phyloP scores from a whole-genome alignment of 192 early-diverging fungal genomes.

The Chytriomyces hyalinus region DNA sequence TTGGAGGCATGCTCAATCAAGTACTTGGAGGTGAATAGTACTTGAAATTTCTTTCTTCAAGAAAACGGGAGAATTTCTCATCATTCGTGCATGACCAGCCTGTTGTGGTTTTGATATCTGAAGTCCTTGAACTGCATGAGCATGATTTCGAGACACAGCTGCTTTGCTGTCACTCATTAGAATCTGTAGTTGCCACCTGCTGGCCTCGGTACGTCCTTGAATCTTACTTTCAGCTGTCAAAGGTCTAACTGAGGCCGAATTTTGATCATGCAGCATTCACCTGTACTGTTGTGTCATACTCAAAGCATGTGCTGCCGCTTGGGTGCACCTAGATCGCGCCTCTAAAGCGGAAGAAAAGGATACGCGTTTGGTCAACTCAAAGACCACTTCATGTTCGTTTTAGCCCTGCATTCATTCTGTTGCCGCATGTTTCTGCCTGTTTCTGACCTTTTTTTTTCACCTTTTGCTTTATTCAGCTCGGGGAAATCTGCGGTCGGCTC shows the following conservation, averaged over 20 bases:
- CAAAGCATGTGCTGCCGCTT: constrained; percentile 28
- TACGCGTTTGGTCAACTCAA: not conserved
- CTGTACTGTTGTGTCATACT: constrained; percentile 37
- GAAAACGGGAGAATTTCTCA: not conserved
- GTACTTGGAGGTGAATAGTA: constrained; percentile 23
- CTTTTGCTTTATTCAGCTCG: too few relatives aligned
- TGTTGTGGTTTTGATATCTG: constrained; percentile 27
- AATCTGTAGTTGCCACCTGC: constrained; percentile 21
- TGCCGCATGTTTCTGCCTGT: not conserved
- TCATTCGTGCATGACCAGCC: constrained; percentile 8
- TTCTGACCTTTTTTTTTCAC: too few relatives aligned
- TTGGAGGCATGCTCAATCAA: constrained; percentile 22
- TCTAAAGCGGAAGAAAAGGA: constrained; percentile 12
- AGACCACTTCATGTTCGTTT: not conserved
- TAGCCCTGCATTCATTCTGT: not conserved
- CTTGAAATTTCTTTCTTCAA: constrained; percentile 4
- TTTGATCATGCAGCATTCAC: not conserved
- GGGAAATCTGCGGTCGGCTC: too few relatives aligned
- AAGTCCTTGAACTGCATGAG: constrained; percentile 40
- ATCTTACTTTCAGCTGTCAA: not conserved
- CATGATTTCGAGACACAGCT: constrained; percentile 39
- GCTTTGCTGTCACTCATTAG: constrained; percentile 12
- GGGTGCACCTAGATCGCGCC: constrained; percentile 22
- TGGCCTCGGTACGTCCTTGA: constrained; percentile 37
- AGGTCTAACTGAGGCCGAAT: not conserved